phyloP scores from a whole-genome alignment of 164 flowering plant genomes.

The Vitis rupestris region DNA sequence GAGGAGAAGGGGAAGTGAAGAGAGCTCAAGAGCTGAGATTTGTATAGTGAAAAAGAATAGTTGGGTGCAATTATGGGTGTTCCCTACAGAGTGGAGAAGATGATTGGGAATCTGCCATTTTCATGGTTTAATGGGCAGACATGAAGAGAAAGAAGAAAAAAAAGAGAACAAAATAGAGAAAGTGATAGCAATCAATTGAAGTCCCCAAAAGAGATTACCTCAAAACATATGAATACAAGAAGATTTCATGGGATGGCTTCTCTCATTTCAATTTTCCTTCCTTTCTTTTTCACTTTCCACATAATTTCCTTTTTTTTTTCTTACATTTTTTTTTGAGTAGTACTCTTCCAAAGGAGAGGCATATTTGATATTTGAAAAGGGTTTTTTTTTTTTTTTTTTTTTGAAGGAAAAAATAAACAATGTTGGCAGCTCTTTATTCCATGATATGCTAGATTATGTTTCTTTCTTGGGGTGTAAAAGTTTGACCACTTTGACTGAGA shows the following conservation, averaged over 20 bases:
- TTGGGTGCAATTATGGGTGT: conserved; percentile 29
- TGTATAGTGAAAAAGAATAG: conserved; percentile 11
- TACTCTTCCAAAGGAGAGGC: not conserved
- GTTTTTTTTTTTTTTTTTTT: not conserved
- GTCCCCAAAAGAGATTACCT: too few relatives aligned
- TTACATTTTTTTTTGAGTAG: not conserved
- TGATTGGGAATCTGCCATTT: conserved; percentile 26
- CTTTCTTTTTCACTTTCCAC: too few relatives aligned
- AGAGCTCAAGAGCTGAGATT: not conserved
- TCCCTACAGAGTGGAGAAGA: conserved; percentile 24
- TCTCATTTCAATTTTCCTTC: not conserved
- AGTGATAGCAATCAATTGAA: too few relatives aligned
- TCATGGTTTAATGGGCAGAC: conserved; percentile 10
- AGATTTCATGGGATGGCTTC: not conserved
- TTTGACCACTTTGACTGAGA: conserved; percentile 38
- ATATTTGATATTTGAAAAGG: not conserved
- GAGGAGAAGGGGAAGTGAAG: not conserved
- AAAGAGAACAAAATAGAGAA: not conserved
- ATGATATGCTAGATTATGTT: conserved; percentile 9
- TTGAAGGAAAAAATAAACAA: conserved; percentile 6
- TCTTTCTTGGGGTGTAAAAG: conserved; percentile 25
- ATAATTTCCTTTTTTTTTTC: not conserved
- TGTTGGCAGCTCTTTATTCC: conserved; percentile 14
- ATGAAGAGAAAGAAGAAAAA: not conserved
- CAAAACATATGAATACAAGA: too few relatives aligned